phyloP scores from a whole-genome alignment of 495 filamentous ascomycete genomes.

The Penicillium angulare region DNA sequence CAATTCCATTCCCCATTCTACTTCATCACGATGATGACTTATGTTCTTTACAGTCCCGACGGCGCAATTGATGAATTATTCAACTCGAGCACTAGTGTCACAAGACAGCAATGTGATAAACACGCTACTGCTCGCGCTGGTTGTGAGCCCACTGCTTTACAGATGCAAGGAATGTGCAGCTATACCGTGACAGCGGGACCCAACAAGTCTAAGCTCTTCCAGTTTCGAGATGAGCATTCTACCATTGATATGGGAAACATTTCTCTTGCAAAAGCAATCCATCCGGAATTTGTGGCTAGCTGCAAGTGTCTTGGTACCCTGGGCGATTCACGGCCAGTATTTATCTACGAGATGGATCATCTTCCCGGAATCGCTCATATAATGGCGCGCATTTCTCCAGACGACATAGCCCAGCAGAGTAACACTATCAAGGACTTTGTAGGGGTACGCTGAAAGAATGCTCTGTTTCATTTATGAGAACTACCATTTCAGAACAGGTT shows the following conservation, averaged over 20 bases:
- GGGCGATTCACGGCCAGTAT: constrained; percentile 8
- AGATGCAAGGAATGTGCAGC: constrained; percentile 24
- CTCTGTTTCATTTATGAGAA: constrained; percentile 5
- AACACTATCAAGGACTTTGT: constrained; percentile 16
- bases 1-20: too few species aligned
- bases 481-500: constrained; percentile 9
- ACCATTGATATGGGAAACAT: constrained; percentile 11
- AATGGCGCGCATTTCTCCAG: constrained; percentile 12
- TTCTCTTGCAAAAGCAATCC: constrained; percentile 5
- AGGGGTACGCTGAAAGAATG: constrained; percentile 9
- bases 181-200: constrained; percentile 27
- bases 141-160: constrained; percentile 3
- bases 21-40: constrained; percentile 12
- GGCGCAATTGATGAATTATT: constrained; percentile 10
- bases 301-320: constrained; percentile 16
- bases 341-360: constrained; percentile 20
- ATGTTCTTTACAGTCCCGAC: constrained; percentile 8
- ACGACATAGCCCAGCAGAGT: constrained; percentile 4
- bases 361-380: constrained; percentile 15
- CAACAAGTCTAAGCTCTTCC: constrained; percentile 11
- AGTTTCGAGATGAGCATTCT: constrained; percentile 20
- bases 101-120: constrained; percentile 13
- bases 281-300: constrained; percentile 12
- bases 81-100: constrained; percentile 8
- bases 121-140: constrained; percentile 9